Base-by-base conservation (phyloP, 345 rosid species). In the Eucalyptus brandiana region DNA sequence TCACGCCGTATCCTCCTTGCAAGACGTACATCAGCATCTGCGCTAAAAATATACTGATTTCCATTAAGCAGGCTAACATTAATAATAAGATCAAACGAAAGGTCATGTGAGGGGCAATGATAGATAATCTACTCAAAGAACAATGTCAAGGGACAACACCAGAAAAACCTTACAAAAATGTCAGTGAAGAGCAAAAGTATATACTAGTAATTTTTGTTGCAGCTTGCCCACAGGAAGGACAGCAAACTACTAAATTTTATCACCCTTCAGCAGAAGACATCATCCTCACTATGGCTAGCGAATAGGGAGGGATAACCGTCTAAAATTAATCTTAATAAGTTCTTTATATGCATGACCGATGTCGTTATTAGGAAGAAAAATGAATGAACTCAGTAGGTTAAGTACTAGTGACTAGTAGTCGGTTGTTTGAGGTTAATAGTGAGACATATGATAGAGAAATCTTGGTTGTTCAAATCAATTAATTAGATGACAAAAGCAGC, bases 11-110 rank as follows among this genome's bases (percentile, higher is more conserved):
- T 98, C 93, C 99, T 96, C 94, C 99, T 96, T 86, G 98, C 99
- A 94, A 98, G 92, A 83, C 99, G 98, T 88, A 98, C 99, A 93
- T 98, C 99, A 93, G 99, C 97, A 95, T 98, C 99, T 98, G 97
- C 96, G 86, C 95, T 94, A 93, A 93, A 94, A 91, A 92, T 34
- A 87, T 92, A 91, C 69, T 87, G 88, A 91, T 87, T 90, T 95
- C 88, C 92, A 92, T 92, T 91, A 89, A 91, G 85, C 85, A 90
- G 91, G 90, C 62, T 72, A 90, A 88, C 86, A 90, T 89, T 86
- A 86, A 92, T 86, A 89, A 89, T 89, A 89, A 80, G 80, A 89
- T 88, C 49, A 83, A 87, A 87, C 12, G 51, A 42, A 87, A 85
- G 48, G 32, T 60, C 34, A 60, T n/a, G 49, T 15, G 54, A 50